These are phyloP conservation scores for Tephrocybe rancida DNA, from an alignment of 768 basidiomycete species.

Conservation along the genomic window DNA sequence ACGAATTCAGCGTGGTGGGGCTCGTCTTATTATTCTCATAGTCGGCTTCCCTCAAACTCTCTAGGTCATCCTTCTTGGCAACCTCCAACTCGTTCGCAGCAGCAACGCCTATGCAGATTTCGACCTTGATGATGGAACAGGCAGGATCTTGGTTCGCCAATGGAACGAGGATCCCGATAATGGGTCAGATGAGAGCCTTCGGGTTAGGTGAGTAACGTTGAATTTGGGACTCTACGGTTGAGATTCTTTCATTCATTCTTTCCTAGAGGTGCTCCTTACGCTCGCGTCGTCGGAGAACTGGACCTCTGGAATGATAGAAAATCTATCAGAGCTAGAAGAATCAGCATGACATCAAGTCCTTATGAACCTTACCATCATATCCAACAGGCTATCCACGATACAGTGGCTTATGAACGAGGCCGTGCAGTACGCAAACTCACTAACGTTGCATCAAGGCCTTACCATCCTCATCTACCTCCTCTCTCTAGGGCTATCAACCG, in stretches of 20 bases:
- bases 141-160: constrained; percentile 43
- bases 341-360: constrained; percentile 18
- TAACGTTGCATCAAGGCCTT: too few relatives aligned
- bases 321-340: constrained; percentile 21
- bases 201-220: constrained; percentile 14
- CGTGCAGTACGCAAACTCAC: constrained; percentile 16
- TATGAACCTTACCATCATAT: constrained; percentile 32
- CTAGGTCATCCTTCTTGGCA: constrained; percentile 75
- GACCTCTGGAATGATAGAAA: constrained; percentile 17
- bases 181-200: background rate
- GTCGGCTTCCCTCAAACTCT: constrained; percentile 24
- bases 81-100: constrained; percentile 65
- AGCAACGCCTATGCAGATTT: constrained; percentile 73
- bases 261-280: constrained; percentile 62
- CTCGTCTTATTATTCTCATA: background rate
- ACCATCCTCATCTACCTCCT: background rate
- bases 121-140: constrained; percentile 38
- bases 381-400: constrained; percentile 23
- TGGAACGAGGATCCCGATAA: constrained; percentile 54
- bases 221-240: background rate
- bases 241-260: background rate
- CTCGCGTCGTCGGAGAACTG: constrained; percentile 37
- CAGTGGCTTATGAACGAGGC: constrained; percentile 18
- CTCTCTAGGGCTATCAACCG: background rate
- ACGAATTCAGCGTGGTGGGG: constrained; percentile 21